phyloP scores from a whole-genome alignment of 2,329 filamentous ascomycete genomes.

The Aspergillus awamori region DNA sequence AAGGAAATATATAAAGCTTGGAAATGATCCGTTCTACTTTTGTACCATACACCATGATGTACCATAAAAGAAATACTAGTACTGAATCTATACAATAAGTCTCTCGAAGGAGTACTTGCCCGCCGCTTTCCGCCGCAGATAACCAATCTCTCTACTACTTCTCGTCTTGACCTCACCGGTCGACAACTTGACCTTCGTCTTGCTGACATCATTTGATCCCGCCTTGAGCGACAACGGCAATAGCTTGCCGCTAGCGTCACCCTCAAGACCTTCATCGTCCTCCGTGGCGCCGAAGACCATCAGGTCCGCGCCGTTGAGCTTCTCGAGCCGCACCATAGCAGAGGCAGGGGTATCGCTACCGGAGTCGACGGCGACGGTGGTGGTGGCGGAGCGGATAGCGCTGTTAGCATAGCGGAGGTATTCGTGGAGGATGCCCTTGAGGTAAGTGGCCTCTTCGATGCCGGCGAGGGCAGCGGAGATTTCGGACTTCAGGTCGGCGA shows the following conservation, averaged over 20 bases:
- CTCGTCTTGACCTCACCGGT: conserved; percentile 71
- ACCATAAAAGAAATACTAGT: background rate
- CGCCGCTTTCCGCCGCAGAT: conserved; percentile 76
- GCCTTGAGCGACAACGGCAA: conserved; percentile 75
- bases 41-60: background rate
- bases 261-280: conserved; percentile 34
- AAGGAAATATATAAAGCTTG: too few species aligned
- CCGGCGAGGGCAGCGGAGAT: conserved; percentile 51
- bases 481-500: conserved; percentile 53
- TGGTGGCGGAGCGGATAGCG: conserved; percentile 17
- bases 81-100: conserved; percentile 61
- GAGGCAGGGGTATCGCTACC: conserved; percentile 10
- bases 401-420: conserved; percentile 47
- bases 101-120: conserved; percentile 82
- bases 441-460: conserved; percentile 51
- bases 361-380: background rate
- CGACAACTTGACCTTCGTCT: conserved; percentile 59
- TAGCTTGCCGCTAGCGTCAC: conserved; percentile 46
- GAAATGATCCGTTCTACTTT: conserved; percentile 6
- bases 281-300: conserved; percentile 34
- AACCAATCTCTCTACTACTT: conserved; percentile 72
- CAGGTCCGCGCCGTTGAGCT: conserved; percentile 44
- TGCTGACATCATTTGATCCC: conserved; percentile 47
- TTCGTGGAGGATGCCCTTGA: conserved; percentile 51
- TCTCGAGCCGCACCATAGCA: conserved; percentile 38